phyloP scores from a whole-genome alignment of 352 stramenopile genomes.

The Hyphochytrium catenoides region DNA sequence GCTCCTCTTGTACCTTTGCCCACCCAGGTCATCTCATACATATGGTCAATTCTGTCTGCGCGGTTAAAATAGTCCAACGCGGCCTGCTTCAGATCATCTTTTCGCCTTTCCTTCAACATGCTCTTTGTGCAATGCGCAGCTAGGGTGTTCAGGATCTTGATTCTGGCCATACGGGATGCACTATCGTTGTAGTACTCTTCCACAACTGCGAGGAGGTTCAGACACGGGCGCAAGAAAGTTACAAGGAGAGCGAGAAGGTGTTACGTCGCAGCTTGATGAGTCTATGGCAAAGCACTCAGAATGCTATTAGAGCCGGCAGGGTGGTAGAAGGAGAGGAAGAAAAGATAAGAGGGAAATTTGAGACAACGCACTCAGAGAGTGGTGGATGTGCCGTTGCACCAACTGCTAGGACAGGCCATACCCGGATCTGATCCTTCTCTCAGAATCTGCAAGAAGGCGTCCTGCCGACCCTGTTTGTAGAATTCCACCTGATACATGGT shows the following conservation, averaged over 20 bases:
- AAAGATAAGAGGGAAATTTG: no score
- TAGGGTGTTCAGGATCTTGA: slow-evolving; percentile 66
- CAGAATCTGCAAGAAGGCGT: slow-evolving; percentile 60
- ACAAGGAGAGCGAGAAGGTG: no score
- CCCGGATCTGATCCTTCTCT: slow-evolving; percentile 42
- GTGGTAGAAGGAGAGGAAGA: no score
- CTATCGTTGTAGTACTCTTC: slow-evolving; percentile 68
- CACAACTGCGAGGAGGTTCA: slow-evolving; percentile 14
- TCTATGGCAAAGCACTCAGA: no score
- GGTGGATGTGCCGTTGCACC: not conserved
- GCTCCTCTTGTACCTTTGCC: no score
- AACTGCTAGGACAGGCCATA: slow-evolving; percentile 2
- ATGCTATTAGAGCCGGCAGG: no score
- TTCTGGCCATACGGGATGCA: slow-evolving; percentile 44
- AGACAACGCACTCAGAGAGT: no score
- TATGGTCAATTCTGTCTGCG: slow-evolving; percentile 58
- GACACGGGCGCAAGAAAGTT: no score
- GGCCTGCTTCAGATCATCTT: slow-evolving; percentile 32
- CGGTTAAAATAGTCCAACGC: slow-evolving; percentile 59
- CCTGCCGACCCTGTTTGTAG: slow-evolving; percentile 50
- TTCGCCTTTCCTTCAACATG: slow-evolving; percentile 68
- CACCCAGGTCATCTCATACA: slow-evolving; percentile 64
- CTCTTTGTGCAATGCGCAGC: slow-evolving; percentile 53
- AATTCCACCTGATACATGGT: slow-evolving; percentile 36
- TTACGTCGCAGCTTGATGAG: no score